phyloP scores from a whole-genome alignment of 768 basidiomycete species.

The Hericium alpestre region DNA sequence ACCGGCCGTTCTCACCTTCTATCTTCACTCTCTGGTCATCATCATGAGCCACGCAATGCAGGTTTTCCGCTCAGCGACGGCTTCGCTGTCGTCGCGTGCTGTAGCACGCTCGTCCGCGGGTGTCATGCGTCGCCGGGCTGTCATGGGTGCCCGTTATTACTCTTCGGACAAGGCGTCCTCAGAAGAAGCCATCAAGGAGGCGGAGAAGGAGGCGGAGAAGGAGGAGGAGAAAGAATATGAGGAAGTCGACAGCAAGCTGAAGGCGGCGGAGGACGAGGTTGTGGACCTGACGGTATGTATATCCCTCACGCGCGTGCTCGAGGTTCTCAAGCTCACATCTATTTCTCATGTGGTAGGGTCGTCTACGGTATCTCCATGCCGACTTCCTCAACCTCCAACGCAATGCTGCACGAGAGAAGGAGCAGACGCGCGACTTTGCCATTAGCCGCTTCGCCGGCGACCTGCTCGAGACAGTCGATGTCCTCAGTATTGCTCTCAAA shows the following conservation, averaged over 20 bases:
- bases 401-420: conserved; percentile 82
- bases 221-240: conserved; percentile 19
- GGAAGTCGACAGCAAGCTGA: conserved; percentile 43
- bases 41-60: conserved; percentile 46
- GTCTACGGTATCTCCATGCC: conserved; percentile 85
- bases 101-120: conserved; percentile 29
- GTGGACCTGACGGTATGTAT: conserved; percentile 69
- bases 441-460: conserved; percentile 87
- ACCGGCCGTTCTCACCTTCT: conserved; percentile 3
- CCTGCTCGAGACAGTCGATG: conserved; percentile 84
- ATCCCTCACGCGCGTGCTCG: neutral
- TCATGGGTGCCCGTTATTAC: conserved; percentile 35
- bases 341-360: conserved; percentile 41
- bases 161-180: conserved; percentile 36
- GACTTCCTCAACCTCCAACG: conserved; percentile 94
- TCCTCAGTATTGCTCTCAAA: conserved; percentile 75
- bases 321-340: conserved; percentile 8
- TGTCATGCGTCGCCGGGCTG: conserved; percentile 15
- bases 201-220: conserved; percentile 21
- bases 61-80: conserved; percentile 48
- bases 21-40: conserved; percentile 11
- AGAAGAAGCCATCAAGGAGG: conserved; percentile 18
- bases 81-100: conserved; percentile 41
- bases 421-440: conserved; percentile 87
- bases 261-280: conserved; percentile 74